Evolutionary conservation across 371 early-diverging fungal genomes (phyloP), one percentile per base, ranked within the genome.

Genomic region (Haplosporangium sp.): DNA sequence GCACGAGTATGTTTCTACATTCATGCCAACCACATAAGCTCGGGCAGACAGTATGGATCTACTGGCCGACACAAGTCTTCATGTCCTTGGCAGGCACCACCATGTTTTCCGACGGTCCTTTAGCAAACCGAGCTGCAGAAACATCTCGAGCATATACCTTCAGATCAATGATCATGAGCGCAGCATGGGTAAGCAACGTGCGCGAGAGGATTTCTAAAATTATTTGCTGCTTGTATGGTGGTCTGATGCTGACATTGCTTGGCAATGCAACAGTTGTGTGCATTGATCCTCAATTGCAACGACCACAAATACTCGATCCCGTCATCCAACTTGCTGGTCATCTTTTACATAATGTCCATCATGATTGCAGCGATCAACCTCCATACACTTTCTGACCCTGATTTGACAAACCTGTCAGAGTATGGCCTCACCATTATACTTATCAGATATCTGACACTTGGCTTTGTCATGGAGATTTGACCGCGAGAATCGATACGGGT

Each of bases 241-340:
- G n/a, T n/a, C n/a, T n/a, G n/a, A n/a, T 16, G 16, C 16, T 48
- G 20, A 48, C 6, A n/a, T 48, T 7, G 14, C 48, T 16, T 48
- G 18, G 16, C 45, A 10, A 16, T 45, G 10, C 45, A 8, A 18
- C 53, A 76, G 77, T 14, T 59, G 5, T 45, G 14, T 21, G 71
- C 55, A n/a, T 13, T 77, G n/a, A 14, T 48, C 6, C 37, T 77
- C 23, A 77, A 71, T 62, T 59, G 71, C 46, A 62, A 64, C 20
- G 77, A 71, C 43, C 77, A 77, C 55, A 71, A 63, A 41, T 77
- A 60, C 58, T 42, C 71, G 14, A 71, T 77, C 63, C 77, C 72
- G 18, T 71, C 77, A 5, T 77, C 72, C 13, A 45, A 71, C 38
- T 41, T 41, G 7, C 18, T 77, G 14, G 37, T 77, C 29, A 7